A percentile compares a stretch with the other conserved stretches of the same genome.
phyloP scores from a whole-genome alignment of 2,329 filamentous ascomycete species.

The Fusarium pininemorale region DNA sequence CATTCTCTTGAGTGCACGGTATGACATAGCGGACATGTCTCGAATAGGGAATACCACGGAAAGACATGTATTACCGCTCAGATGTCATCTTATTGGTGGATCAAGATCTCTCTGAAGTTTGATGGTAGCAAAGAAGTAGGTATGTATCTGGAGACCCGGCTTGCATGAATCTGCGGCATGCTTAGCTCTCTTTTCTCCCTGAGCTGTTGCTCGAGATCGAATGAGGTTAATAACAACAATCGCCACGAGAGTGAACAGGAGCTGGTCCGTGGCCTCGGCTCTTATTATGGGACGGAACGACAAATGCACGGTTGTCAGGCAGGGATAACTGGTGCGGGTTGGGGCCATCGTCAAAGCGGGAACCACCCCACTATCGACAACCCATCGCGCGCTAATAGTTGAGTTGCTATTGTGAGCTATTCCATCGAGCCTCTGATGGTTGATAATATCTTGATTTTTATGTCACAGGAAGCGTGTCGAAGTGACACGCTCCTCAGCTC shows the following conservation, averaged over 20 bases:
- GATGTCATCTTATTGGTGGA: conserved; percentile 7
- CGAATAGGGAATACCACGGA: conserved; percentile 24
- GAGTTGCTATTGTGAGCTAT: conserved; percentile 6
- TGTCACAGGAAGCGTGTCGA: background rate
- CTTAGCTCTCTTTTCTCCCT: conserved; percentile 8
- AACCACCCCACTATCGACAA: conserved; percentile 31
- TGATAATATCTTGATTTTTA: background rate
- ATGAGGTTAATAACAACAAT: conserved; percentile 3
- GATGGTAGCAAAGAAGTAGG: background rate
- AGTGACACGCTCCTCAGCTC: background rate
- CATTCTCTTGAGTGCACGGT: conserved; percentile 22
- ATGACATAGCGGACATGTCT: conserved; percentile 16
- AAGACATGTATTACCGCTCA: conserved; percentile 16
- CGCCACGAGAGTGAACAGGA: conserved; percentile 35
- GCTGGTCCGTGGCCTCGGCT: conserved; percentile 43
- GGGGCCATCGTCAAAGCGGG: conserved; percentile 19
- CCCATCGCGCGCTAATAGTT: conserved; percentile 25
- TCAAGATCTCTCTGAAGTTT: background rate
- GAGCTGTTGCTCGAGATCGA: background rate
- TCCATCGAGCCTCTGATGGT: conserved; percentile 1
- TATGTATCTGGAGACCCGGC: background rate
- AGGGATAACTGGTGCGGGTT: conserved; percentile 39
- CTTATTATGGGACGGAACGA: conserved; percentile 39
- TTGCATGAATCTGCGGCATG: background rate
- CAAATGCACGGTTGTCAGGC: conserved; percentile 35